phyloP scores from a whole-genome alignment of 2,329 filamentous ascomycete species.

The Colletotrichum eremochloae region DNA sequence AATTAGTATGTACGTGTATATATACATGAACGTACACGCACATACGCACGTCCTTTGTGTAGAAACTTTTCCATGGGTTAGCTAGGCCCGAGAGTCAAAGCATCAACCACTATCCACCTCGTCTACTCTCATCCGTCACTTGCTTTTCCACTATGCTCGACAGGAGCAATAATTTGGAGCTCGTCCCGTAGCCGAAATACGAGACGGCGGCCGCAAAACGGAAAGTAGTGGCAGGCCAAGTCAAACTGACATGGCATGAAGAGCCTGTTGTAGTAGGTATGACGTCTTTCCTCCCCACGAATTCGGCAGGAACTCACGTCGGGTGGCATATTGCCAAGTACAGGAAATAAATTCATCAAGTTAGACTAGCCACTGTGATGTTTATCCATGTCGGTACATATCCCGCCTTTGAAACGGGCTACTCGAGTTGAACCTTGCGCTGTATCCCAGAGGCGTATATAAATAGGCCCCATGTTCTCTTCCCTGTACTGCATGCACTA shows the following conservation, averaged over 20 bases:
- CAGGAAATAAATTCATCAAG: neutral
- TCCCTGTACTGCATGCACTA: neutral
- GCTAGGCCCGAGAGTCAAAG: too few species aligned
- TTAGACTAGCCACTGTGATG: neutral
- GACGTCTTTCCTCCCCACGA: neutral
- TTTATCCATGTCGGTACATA: neutral
- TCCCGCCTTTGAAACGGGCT: neutral
- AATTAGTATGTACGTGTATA: too few species aligned
- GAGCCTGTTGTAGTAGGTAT: neutral
- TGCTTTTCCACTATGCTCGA: too few species aligned
- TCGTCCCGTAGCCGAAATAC: too few species aligned
- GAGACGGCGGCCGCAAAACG: too few species aligned
- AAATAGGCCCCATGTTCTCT: conserved; percentile 2
- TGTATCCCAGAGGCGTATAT: conserved; percentile 2
- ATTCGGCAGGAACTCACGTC: neutral
- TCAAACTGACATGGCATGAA: neutral
- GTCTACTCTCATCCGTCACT: too few species aligned
- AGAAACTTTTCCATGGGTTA: too few species aligned
- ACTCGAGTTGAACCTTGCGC: too few species aligned
- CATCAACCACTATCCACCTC: too few species aligned
- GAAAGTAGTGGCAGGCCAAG: neutral
- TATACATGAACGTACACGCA: too few species aligned
- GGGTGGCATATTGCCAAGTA: neutral
- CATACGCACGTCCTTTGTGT: too few species aligned
- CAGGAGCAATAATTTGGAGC: too few species aligned